These are phyloP conservation scores for Plasmodium cynomolgi DNA, from an alignment of 169 alveolate species.

Conservation along the genomic window DNA sequence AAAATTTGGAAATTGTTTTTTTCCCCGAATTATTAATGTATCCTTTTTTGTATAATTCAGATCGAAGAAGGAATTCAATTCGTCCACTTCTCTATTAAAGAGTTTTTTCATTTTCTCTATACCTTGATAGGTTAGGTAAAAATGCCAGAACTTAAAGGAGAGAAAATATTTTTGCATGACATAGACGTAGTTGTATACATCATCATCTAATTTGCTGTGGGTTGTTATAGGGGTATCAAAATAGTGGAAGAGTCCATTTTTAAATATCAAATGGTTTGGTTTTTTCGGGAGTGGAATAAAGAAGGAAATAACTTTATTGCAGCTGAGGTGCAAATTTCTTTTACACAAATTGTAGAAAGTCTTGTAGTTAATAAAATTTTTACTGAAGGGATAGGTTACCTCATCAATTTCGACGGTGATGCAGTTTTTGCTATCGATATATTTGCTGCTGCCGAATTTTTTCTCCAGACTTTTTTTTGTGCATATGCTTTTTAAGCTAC, in stretches of 20 bases:
- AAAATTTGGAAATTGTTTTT: neutral
- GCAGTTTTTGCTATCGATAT: constrained; percentile 25
- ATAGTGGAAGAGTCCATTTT: constrained; percentile 33
- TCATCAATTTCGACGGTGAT: constrained; percentile 30
- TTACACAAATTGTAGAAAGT: constrained; percentile 33
- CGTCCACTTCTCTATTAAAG: constrained; percentile 18
- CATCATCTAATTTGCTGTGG: constrained; percentile 29
- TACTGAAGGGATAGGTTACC: constrained; percentile 9
- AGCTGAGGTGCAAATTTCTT: constrained; percentile 24
- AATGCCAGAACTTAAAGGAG: constrained; percentile 43
- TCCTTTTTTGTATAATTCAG: neutral
- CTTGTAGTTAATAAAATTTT: constrained; percentile 7
- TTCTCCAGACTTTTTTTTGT: constrained; percentile 32
- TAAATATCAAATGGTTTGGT: constrained; percentile 34
- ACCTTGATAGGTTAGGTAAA: constrained; percentile 27
- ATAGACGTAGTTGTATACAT: constrained; percentile 40
- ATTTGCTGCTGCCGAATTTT: constrained; percentile 52
- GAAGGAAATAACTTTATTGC: constrained; percentile 36
- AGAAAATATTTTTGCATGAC: constrained; percentile 58
- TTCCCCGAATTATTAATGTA: neutral
- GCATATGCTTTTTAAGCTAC: neutral
- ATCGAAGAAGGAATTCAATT: neutral
- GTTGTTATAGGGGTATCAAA: constrained; percentile 17
- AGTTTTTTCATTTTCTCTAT: constrained; percentile 42
- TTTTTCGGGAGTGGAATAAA: constrained; percentile 50